A percentile compares a stretch with the other conserved stretches of the same genome.
Conservation (phyloP, 2,329 filamentous ascomycete species). For the Cordyceps javanica region DNA sequence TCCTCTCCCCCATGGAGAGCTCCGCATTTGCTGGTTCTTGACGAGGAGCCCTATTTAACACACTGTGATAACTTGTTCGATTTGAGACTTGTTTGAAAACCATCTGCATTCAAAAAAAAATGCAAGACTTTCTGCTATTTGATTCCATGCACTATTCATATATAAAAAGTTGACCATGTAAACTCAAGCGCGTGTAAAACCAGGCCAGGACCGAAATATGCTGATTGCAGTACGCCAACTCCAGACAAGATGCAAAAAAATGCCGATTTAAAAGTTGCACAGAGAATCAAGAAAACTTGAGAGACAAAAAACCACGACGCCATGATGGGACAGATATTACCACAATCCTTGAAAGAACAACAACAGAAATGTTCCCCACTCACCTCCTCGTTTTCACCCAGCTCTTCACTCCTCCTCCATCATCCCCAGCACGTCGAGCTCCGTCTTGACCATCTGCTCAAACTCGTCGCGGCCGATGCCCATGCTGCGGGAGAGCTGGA, state of each 20-base stretch:
- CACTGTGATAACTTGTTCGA: too few relatives aligned
- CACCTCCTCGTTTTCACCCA: too few relatives aligned
- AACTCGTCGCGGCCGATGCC: constrained; percentile 74
- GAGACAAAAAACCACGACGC: neutral
- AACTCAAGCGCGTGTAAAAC: too few relatives aligned
- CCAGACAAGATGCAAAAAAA: neutral
- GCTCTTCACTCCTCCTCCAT: constrained; percentile 20
- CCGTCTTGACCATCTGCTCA: constrained; percentile 62
- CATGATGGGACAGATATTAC: neutral
- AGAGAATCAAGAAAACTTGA: too few relatives aligned
- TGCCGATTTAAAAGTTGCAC: neutral
- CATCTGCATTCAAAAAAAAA: too few relatives aligned
- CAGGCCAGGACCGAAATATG: neutral
- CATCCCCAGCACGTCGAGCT: constrained; percentile 64
- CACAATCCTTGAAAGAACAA: neutral
- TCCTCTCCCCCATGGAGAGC: too few relatives aligned
- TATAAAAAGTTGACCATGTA: too few relatives aligned
- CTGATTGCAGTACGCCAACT: neutral
- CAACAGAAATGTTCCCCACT: neutral
- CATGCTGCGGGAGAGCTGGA: constrained; percentile 59
- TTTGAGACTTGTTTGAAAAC: too few relatives aligned
- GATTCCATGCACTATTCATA: too few relatives aligned
- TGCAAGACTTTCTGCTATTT: too few relatives aligned
- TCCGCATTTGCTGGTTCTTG: too few relatives aligned
- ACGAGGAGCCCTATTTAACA: too few relatives aligned